These are phyloP conservation scores for Podospora fimiseda DNA, from an alignment of 495 filamentous ascomycete species.

Conservation along the genomic window DNA sequence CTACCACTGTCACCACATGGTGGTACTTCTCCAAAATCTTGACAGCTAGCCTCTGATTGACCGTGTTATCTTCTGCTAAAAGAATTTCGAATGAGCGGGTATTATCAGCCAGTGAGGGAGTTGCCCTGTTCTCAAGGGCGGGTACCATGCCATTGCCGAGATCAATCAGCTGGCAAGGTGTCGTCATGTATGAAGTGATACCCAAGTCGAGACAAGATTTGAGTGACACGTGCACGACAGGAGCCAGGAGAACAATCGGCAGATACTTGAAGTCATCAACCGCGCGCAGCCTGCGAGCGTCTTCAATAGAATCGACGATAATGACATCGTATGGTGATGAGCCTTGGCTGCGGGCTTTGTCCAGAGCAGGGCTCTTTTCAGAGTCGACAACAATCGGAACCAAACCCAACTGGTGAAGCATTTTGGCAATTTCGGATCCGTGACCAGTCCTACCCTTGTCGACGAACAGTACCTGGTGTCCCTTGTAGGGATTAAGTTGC, in stretches of 20 bases:
- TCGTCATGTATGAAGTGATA: conserved; percentile 98
- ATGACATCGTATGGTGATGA: conserved; percentile 85
- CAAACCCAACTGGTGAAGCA: conserved; percentile 73
- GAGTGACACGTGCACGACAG: conserved; percentile 83
- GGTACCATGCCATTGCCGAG: conserved; percentile 97
- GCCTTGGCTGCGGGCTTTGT: conserved; percentile 45
- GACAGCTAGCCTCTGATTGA: conserved; percentile 93
- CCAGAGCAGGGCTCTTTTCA: conserved; percentile 45
- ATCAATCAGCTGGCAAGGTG: conserved; percentile 89
- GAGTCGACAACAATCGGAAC: conserved; percentile 75
- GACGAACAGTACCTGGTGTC: conserved; percentile 90
- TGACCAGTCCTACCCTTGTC: conserved; percentile 84
- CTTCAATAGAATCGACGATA: conserved; percentile 90
- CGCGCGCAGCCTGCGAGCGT: conserved; percentile 73
- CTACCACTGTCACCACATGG: conserved; percentile 91
- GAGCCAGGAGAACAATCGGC: conserved; percentile 88
- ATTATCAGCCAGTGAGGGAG: conserved; percentile 85
- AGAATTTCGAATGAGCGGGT: conserved; percentile 95
- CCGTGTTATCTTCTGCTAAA: conserved; percentile 93
- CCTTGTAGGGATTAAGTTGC: conserved; percentile 81
- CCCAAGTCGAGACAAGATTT: conserved; percentile 94
- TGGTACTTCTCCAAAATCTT: conserved; percentile 98
- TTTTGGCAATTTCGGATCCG: conserved; percentile 67
- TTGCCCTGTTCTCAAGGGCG: conserved; percentile 90
- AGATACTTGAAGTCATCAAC: conserved; percentile 97